A percentile compares a stretch with the other conserved stretches of the same genome.
phyloP scores from a whole-genome alignment of 2,329 filamentous ascomycete genomes.

The Hypoxylon sp. region DNA sequence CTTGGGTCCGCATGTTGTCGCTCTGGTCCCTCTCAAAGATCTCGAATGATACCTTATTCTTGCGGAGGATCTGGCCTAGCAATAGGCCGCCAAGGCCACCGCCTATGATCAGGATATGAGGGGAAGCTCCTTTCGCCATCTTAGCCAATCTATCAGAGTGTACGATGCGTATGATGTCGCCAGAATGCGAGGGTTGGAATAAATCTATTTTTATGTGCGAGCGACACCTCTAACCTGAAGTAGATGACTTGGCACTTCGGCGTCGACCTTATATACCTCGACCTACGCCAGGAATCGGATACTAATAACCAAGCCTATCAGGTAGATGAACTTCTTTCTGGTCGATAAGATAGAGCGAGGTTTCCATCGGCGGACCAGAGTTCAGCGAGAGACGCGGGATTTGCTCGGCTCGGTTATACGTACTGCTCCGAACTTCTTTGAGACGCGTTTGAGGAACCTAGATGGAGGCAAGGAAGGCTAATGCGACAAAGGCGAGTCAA shows the following conservation, averaged over 20 bases:
- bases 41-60: constrained; percentile 44
- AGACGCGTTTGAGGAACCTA: constrained; percentile 1
- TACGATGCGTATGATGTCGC: background rate
- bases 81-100: constrained; percentile 42
- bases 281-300: background rate
- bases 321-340: background rate
- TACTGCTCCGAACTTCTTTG: constrained; percentile 19
- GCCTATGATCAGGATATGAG: constrained; percentile 43
- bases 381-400: constrained; percentile 3
- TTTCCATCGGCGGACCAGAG: constrained; percentile 21
- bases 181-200: background rate
- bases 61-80: constrained; percentile 43
- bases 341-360: background rate
- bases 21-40: constrained; percentile 44
- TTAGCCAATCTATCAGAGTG: background rate
- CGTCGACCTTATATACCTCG: constrained; percentile 23
- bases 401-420: constrained; percentile 34
- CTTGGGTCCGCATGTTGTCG: constrained; percentile 37
- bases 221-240: background rate
- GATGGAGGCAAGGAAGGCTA: background rate
- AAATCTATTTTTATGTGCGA: background rate
- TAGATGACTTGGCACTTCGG: background rate
- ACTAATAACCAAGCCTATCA: background rate
- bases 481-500: constrained; percentile 5
- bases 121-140: constrained; percentile 29